Evolutionary conservation across 2,329 filamentous ascomycete genomes (phyloP).

Genomic region (Botrytis medusae): DNA sequence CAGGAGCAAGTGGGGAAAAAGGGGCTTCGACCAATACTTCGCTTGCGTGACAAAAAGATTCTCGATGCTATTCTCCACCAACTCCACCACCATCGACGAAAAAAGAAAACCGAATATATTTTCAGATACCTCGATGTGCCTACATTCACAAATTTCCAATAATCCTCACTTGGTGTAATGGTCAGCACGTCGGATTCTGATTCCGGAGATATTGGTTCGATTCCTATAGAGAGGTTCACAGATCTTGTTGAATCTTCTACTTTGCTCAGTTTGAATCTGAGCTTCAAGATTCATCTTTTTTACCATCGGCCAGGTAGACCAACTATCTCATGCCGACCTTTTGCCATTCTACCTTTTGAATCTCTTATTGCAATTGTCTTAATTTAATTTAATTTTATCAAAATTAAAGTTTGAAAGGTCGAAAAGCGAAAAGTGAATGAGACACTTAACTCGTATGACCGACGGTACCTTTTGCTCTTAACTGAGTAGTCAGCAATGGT

Average conservation of each 20-base stretch:
- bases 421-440: too few species aligned
- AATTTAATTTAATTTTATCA: too few species aligned
- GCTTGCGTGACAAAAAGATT: background rate
- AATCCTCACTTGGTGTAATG: conserved; percentile 15
- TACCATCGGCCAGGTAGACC: too few species aligned
- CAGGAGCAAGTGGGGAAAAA: background rate
- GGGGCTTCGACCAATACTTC: background rate
- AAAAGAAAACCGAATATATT: background rate
- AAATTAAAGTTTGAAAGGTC: too few species aligned
- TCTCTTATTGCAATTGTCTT: too few species aligned
- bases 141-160: accelerated
- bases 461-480: too few species aligned
- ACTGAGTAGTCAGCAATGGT: background rate
- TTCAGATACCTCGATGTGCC: accelerated
- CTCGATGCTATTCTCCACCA: background rate
- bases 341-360: too few species aligned
- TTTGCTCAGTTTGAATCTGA: background rate
- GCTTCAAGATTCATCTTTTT: accelerated
- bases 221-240: conserved; percentile 19
- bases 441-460: too few species aligned
- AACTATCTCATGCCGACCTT: too few species aligned
- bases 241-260: accelerated
- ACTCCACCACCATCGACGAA: background rate
- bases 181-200: conserved; percentile 24
- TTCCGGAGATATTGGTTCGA: conserved; percentile 24